Base-by-base conservation (phyloP, 176 grass and related monocot genomes). In the Chrysopogon serrulatus region DNA sequence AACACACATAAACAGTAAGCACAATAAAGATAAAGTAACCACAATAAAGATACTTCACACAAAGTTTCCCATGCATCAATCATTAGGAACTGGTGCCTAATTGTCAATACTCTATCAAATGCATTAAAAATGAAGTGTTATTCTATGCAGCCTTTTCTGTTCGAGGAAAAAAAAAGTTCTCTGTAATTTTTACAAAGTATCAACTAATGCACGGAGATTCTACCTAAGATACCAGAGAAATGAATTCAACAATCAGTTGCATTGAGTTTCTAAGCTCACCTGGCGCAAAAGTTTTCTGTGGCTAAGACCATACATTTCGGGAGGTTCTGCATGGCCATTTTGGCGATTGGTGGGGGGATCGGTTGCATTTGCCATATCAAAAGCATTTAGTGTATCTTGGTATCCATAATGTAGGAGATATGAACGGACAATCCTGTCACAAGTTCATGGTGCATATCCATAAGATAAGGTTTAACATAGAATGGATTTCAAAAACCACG, bases 361-460 rank as follows among this genome's bases (percentile, higher is more conserved):
- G 78, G 72, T 90, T 87, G 92, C 87, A 84, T 83, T 96, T 84
- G 91, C 88, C 89, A 68, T 85, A 75, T 96, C 93, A 87, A 99
- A 92, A 80, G 97, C 94, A 88, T 78, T 91, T 81, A 99, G 79
- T 54, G 97, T 99, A 85, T 99, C 97, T 94, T 96, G 91, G 64
- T 99, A 99, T 65, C 97, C 93, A 21, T 99, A 99, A 79, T 99
- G 97, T 74, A 99, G 66, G 78, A 99, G 91, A 92, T 99, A 99
- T 37, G 97, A 99, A 75, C 86, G 89, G 59, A 99, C 91, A 85
- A 96, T 92, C 93, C 97, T 99, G 87, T 71, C 34, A 82, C n/a
- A 72, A 81, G 73, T 64, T 51, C 44, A 87, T 54, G 39, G 39
- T 48, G 74, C 4, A 14, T 68, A 63, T 44, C 28, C 33, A 75